A percentile compares a stretch with the other conserved stretches of the same genome.
Evolutionary conservation across 306 rosid genomes (phyloP).

Genomic region (Senna tora): DNA sequence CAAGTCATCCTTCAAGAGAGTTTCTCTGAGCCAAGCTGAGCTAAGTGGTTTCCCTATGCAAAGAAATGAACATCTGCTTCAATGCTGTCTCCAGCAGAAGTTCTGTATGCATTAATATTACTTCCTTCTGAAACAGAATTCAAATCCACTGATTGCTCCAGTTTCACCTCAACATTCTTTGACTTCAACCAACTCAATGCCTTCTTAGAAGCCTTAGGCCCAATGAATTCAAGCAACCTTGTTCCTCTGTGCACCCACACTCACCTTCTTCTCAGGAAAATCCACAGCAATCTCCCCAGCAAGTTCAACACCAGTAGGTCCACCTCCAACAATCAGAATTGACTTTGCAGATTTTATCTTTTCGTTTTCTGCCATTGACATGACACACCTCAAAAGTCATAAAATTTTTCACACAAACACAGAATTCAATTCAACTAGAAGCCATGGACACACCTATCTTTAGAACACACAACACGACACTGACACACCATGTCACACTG

Average conservation of each 20-base stretch:
- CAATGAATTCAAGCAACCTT: constrained; percentile 78
- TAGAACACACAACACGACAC: too few species aligned
- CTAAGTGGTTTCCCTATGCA: constrained; percentile 65
- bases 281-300: constrained; percentile 82
- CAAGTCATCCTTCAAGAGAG: constrained; percentile 46
- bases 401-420: too few species aligned
- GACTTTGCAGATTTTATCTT: constrained; percentile 73
- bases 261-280: constrained; percentile 70
- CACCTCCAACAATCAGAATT: constrained; percentile 82
- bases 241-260: constrained; percentile 76
- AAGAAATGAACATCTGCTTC: constrained; percentile 64
- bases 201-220: constrained; percentile 71
- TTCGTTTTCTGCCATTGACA: constrained; percentile 53
- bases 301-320: constrained; percentile 94
- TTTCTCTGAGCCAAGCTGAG: constrained; percentile 71
- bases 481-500: too few species aligned
- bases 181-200: constrained; percentile 63
- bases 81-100: constrained; percentile 64
- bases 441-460: too few species aligned
- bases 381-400: too few species aligned
- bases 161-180: constrained; percentile 67
- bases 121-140: constrained; percentile 40
- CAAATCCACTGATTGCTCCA: constrained; percentile 62
- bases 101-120: constrained; percentile 52
- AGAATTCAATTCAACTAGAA: too few species aligned